Conservation (phyloP, 176 grass and related monocot species). For the Thinopyrum elongatum region DNA sequence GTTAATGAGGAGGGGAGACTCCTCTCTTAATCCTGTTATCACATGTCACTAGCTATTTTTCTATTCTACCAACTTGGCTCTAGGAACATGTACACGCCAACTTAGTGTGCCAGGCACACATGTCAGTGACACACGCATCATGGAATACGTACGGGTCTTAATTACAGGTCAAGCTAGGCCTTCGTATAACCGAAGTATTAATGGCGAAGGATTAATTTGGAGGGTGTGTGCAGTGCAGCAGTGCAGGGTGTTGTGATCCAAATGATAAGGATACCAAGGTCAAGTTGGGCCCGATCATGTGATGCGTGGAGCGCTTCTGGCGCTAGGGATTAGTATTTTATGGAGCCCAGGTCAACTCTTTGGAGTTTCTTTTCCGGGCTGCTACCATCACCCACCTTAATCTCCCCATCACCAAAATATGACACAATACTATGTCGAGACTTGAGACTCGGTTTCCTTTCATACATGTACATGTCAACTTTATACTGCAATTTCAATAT, state of each 20-base stretch:
- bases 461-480: constrained; percentile 35
- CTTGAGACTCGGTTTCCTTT: not conserved
- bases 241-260: constrained; percentile 48
- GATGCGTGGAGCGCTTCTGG: constrained; percentile 66
- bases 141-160: not conserved
- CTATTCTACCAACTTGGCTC: constrained; percentile 6
- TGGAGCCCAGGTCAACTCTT: constrained; percentile 64
- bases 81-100: constrained; percentile 13
- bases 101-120: not conserved
- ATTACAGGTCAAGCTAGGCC: not conserved
- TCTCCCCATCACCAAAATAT: constrained; percentile 16
- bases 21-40: constrained; percentile 37
- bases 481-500: not conserved
- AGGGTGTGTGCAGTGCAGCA: constrained; percentile 28
- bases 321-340: constrained; percentile 49
- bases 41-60: constrained; percentile 34
- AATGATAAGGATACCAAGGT: constrained; percentile 76
- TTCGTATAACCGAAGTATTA: not conserved
- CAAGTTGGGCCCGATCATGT: constrained; percentile 78
- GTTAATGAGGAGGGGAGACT: constrained; percentile 50
- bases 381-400: constrained; percentile 43
- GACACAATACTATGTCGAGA: constrained; percentile 17
- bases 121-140: constrained; percentile 8
- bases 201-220: constrained; percentile 23
- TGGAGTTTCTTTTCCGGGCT: constrained; percentile 56